phyloP scores from a whole-genome alignment of 2,329 filamentous ascomycete species.

The Talaromyces sp. region DNA sequence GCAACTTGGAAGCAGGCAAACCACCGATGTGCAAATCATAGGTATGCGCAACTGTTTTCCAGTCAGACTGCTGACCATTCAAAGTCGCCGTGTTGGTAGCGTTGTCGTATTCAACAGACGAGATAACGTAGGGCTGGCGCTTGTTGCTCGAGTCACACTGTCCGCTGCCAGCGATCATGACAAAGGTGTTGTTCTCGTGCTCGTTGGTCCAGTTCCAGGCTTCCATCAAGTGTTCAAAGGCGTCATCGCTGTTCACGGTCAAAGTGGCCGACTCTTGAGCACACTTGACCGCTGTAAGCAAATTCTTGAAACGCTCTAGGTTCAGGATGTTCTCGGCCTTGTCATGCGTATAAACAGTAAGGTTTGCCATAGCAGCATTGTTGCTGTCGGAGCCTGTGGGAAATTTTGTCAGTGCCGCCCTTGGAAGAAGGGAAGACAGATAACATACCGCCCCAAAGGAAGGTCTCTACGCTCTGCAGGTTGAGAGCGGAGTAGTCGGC shows the following conservation, averaged over 20 bases:
- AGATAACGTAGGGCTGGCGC: slow-evolving; percentile 17
- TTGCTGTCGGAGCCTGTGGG: background rate
- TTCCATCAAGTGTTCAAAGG: background rate
- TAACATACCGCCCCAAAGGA: slow-evolving; percentile 5
- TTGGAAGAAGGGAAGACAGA: background rate
- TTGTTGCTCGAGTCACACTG: slow-evolving; percentile 20
- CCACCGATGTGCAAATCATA: slow-evolving; percentile 16
- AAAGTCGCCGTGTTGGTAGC: slow-evolving; percentile 13
- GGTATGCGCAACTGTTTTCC: slow-evolving; percentile 16
- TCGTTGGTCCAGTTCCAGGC: slow-evolving; percentile 20
- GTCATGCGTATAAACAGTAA: slow-evolving; percentile 1
- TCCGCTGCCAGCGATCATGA: slow-evolving; percentile 18
- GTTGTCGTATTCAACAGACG: slow-evolving; percentile 15
- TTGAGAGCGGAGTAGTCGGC: background rate
- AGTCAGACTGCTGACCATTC: slow-evolving; percentile 14
- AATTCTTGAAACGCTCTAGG: slow-evolving; percentile 2
- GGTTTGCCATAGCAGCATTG: background rate
- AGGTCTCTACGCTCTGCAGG: slow-evolving; percentile 4
- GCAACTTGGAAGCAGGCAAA: background rate
- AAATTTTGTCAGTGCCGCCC: background rate
- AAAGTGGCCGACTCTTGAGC: slow-evolving; percentile 1
- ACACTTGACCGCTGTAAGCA: background rate
- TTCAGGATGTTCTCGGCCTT: slow-evolving; percentile 4
- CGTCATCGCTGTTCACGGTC: background rate
- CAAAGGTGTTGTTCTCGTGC: slow-evolving; percentile 13